Base-by-base conservation (phyloP, 108 stramenopile genomes). In the Halocafeteria seosinensis region DNA sequence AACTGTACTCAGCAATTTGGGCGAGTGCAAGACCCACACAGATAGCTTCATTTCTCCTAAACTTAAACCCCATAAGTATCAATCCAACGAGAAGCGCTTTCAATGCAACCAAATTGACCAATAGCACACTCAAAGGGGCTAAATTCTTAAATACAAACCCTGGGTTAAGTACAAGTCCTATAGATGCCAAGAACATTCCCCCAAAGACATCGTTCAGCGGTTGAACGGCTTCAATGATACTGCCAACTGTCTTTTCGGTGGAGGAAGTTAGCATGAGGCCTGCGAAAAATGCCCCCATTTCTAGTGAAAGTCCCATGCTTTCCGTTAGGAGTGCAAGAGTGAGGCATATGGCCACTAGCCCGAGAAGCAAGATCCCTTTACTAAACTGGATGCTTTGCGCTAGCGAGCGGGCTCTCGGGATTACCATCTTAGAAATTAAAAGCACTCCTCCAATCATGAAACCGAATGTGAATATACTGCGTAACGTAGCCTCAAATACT, bases 261-360 rank as follows among this genome's bases (percentile, higher is more conserved):
- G 63, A 58, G 3, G 6, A 3, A 13, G 66, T 60, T 26, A 67
- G 5, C 59, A 61, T 61, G 35, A 67, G 66, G 13, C 66, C 66
- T 1, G 66, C 66, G 29, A 67, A 61, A 47, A 67, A 67, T 3
- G 66, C 66, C 17, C 66, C 66, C 26, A 67, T 65, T 13, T 67
- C 66, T 6, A 67, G 59, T 1, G 66, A 67, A 3, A 67, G 66
- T 11, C 66, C 66, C 1, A 63, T 17, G 34, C 31, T 23, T 23
- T 67, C 59, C 23, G 66, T 67, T 25, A 38, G 1, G 6, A 67
- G 1, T 12, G 62, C 66, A 38, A 61, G 25, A 1, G 61, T 33
- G 60, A 67, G 50, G 37, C 63, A 65, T 25, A 61, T 50, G 33
- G 31, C 27, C 0, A 67, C 66, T 11, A 67, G 63, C 17, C 34